Percentiles rank a stretch among this genome's conserved stretches.
Conservation (phyloP, 225 moss, liverwort and hornwort genomes). For the Takakia lepidozioides region DNA sequence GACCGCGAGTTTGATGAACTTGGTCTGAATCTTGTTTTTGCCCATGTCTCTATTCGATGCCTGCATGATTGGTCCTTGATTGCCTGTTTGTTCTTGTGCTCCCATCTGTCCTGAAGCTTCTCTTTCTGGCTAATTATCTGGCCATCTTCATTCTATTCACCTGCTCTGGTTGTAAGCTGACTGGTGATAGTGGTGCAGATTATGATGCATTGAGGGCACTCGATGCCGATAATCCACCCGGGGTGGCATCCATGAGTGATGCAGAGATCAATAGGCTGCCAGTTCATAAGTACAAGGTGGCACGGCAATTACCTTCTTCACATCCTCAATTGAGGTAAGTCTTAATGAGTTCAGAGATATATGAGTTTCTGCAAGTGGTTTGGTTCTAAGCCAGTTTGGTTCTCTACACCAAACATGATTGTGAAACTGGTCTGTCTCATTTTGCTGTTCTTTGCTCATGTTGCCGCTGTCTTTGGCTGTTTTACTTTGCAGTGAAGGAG, state of each 20-base stretch:
- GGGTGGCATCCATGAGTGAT: slow-evolving; percentile 49
- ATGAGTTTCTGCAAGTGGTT: no score
- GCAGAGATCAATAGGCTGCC: slow-evolving; percentile 52
- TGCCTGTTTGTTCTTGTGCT: no score
- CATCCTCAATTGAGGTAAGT: slow-evolving; percentile 14
- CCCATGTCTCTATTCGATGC: no score
- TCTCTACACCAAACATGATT: no score
- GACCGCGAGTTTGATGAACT: slow-evolving; percentile 68
- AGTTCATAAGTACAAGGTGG: slow-evolving; percentile 46
- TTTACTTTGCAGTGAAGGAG: slow-evolving; percentile 17
- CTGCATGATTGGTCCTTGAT: no score
- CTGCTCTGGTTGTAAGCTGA: no score
- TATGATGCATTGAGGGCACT: slow-evolving; percentile 59
- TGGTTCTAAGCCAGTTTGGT: no score
- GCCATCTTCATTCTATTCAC: no score
- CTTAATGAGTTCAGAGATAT: not conserved
- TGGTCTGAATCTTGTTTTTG: slow-evolving; percentile 30
- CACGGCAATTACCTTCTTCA: slow-evolving; percentile 9
- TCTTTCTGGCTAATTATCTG: no score
- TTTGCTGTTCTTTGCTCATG: not conserved
- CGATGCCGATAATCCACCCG: slow-evolving; percentile 52
- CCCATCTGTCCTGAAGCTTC: no score
- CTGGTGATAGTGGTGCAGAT: slow-evolving; percentile 22
- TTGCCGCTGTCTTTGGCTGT: not conserved
- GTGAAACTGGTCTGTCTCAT: no score